Conservation (phyloP, 2,329 filamentous ascomycete species). For the Aspergillus ochraceoroseus region DNA sequence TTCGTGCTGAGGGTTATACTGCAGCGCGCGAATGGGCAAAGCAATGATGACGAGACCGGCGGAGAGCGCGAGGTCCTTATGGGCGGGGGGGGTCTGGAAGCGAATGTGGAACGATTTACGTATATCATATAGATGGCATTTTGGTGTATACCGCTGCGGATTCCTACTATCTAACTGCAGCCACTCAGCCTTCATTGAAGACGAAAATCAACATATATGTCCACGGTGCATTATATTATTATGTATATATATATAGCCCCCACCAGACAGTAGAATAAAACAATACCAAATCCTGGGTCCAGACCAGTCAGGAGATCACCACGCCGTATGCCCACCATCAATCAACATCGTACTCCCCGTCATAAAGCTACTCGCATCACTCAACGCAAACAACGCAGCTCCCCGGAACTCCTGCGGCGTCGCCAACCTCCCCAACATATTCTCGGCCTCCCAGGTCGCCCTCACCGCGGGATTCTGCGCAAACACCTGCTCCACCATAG, state of each 20-base stretch:
- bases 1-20: slow-evolving; percentile 53
- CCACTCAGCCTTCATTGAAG: too few relatives aligned
- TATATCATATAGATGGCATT: slow-evolving; percentile 27
- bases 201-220: too few relatives aligned
- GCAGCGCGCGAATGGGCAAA: slow-evolving; percentile 45
- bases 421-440: slow-evolving; percentile 53
- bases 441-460: slow-evolving; percentile 43
- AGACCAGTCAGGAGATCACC: slow-evolving; percentile 33
- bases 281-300: not conserved
- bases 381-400: slow-evolving; percentile 63
- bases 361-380: slow-evolving; percentile 65
- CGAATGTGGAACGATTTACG: slow-evolving; percentile 21
- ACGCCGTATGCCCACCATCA: slow-evolving; percentile 62
- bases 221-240: not conserved
- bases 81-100: slow-evolving; percentile 14
- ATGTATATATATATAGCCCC: not conserved
- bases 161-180: too few relatives aligned
- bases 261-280: too few relatives aligned
- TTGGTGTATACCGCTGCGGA: too few relatives aligned
- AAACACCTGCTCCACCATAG: slow-evolving; percentile 80
- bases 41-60: slow-evolving; percentile 14
- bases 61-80: slow-evolving; percentile 32
- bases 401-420: slow-evolving; percentile 57
- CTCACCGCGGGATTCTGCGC: slow-evolving; percentile 62
- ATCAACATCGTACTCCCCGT: slow-evolving; percentile 64